A percentile compares a stretch with the other conserved stretches of the same genome.
Conservation (phyloP, 352 stramenopile genomes). For the Globisporangium orthogonon region DNA sequence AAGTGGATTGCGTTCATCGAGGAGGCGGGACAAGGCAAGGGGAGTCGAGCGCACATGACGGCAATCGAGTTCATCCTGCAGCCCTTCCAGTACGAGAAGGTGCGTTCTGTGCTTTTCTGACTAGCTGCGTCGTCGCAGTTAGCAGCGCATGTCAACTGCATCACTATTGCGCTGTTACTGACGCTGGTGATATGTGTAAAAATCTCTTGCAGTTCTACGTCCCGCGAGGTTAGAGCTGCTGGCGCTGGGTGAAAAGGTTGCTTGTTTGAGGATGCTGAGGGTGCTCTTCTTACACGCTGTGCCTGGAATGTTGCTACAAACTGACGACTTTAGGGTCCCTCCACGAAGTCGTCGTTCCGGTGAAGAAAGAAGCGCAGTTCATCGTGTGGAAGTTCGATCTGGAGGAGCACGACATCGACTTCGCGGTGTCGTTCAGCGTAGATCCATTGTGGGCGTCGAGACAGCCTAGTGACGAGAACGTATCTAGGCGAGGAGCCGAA, state of each 20-base stretch:
- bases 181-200: not conserved
- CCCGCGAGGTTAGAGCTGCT: not conserved
- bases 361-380: constrained; percentile 39
- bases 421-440: constrained; percentile 48
- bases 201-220: not conserved
- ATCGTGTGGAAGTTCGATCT: constrained; percentile 83
- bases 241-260: not conserved
- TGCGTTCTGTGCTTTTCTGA: constrained; percentile 12
- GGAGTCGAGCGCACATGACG: constrained; percentile 59
- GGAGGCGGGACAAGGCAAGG: constrained; percentile 37
- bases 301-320: too few relatives aligned
- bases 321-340: constrained; percentile 23
- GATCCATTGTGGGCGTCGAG: constrained; percentile 16
- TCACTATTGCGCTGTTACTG: not conserved
- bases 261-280: not conserved
- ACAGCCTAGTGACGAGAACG: constrained; percentile 13
- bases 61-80: constrained; percentile 82
- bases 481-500: constrained; percentile 11
- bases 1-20: constrained; percentile 57
- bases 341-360: constrained; percentile 50
- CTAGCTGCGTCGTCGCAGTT: constrained; percentile 22
- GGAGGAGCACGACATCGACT: constrained; percentile 78
- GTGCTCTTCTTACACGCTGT: not conserved
- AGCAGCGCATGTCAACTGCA: not conserved
- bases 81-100: constrained; percentile 68